A percentile compares a stretch with the other conserved stretches of the same genome.
phyloP scores from a whole-genome alignment of 495 filamentous ascomycete genomes.

The Trichoderma erinaceum region DNA sequence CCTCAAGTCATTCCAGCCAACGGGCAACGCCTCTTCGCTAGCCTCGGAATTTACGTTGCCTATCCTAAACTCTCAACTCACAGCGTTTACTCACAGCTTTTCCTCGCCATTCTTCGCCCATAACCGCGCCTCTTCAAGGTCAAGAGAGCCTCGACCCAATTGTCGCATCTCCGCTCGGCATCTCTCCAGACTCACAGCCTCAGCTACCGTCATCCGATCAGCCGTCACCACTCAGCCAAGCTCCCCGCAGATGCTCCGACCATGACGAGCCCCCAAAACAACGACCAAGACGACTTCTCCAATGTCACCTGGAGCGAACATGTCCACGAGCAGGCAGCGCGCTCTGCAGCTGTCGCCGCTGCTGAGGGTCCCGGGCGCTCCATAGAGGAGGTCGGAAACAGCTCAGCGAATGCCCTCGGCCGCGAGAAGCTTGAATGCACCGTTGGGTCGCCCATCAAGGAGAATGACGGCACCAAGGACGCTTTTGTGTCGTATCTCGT shows the following conservation, averaged over 20 bases:
- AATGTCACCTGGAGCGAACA: constrained; percentile 45
- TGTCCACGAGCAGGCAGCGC: constrained; percentile 10
- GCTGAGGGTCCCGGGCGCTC: constrained; percentile 18
- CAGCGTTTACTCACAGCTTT: background rate
- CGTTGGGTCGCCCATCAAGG: constrained; percentile 78
- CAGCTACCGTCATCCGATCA: too few species aligned
- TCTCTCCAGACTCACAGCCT: background rate
- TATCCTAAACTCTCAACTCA: background rate
- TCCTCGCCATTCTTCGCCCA: background rate
- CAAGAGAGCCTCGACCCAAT: background rate
- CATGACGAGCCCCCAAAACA: constrained; percentile 2
- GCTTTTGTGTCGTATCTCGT: constrained; percentile 93
- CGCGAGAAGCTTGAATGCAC: constrained; percentile 77
- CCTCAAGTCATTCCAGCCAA: background rate
- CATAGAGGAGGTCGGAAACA: constrained; percentile 21
- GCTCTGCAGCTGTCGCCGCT: constrained; percentile 14
- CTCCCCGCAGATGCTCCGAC: background rate
- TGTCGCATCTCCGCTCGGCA: background rate
- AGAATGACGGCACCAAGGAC: constrained; percentile 96
- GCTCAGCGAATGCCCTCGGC: constrained; percentile 48
- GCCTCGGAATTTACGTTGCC: background rate
- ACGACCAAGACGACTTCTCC: constrained; percentile 45
- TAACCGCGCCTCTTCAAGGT: background rate
- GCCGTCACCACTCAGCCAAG: background rate
- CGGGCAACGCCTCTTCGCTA: background rate